Evolutionary conservation across 2,329 filamentous ascomycete species (phyloP), one percentile per base, ranked within the genome.

Genomic region (Aspergillus sergii): DNA sequence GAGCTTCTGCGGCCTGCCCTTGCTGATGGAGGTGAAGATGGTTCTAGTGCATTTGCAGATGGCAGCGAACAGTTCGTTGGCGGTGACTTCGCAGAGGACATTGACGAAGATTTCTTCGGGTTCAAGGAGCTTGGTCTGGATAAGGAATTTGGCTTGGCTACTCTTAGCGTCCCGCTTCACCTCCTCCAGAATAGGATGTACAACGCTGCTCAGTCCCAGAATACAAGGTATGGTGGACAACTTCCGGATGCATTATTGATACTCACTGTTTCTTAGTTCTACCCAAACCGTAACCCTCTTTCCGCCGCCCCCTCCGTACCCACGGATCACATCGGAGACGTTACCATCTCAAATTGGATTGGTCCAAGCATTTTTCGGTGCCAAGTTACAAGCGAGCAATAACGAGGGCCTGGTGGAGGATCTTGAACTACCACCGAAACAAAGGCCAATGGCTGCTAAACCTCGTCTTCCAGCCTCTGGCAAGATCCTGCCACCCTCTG

Each of bases 71-170:
- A 98, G 75, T 99, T 98, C 71, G 89, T 97, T 55, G 93, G 92
- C 53, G 95, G 95, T 65, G 95, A 99, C 78, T 99, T 99, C 76
- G 95, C 95, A 0, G 95, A 97, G 76, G 95, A 99, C 71, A 91
- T 99, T 14, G 94, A 94, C 65, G 95, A 99, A 82, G 95, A 99
- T 80, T 99, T 97, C 86, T 99, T 99, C 73, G 95, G 95, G 32
- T 98, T 99, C 86, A 94, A 93, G 75, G 94, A 96, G 64, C 87
- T 99, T 53, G 95, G 95, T 50, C 85, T 99, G 62, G 93, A 97
- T 72, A 90, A 89, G 70, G 95, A 99, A 75, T 91, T 98, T 75
- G 94, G 94, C 21, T 85, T 95, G 65, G 90, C 94, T 36, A 91
- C 91, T 69, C 87, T 98, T 65, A 94, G 92, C 59, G 95, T 99